These are phyloP conservation scores for Mortierella sp. DNA, from an alignment of 371 early-diverging fungal species.

Conservation along the genomic window DNA sequence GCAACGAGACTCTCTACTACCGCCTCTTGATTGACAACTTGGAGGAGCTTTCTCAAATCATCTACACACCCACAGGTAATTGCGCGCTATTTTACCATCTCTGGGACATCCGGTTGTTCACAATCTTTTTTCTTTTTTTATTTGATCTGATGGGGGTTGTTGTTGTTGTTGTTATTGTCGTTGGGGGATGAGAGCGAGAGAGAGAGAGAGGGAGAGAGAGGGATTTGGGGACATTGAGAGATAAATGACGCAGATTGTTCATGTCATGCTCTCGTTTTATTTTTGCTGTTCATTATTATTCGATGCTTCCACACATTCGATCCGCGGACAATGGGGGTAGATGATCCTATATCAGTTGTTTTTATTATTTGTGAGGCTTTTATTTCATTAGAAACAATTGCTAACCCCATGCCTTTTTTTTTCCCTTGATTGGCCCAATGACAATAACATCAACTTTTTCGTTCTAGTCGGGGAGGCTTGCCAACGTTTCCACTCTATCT, in stretches of 20 bases:
- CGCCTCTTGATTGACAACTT: conserved; percentile 72
- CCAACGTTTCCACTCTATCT: conserved; percentile 71
- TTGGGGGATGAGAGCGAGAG: not conserved
- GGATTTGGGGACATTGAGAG: not conserved
- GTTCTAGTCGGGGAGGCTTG: conserved; percentile 60
- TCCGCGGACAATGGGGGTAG: not conserved
- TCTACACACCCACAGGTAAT: conserved; percentile 59
- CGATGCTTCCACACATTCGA: not conserved
- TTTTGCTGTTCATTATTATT: not conserved
- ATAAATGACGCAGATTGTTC: not conserved
- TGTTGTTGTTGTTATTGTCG: not conserved
- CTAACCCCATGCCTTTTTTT: conserved; percentile 12
- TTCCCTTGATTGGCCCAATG: not conserved
- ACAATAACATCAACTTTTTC: not conserved
- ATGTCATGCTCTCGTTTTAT: conserved; percentile 3
- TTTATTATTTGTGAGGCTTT: not conserved
- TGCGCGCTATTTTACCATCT: conserved; percentile 11
- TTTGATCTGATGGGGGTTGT: conserved; percentile 25
- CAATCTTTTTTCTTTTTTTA: not conserved
- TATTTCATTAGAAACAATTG: not conserved
- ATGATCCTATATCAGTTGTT: not conserved
- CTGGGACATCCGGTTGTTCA: conserved; percentile 1
- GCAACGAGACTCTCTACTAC: conserved; percentile 76
- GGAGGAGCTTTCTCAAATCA: conserved; percentile 57
- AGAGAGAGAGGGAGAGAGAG: not conserved